Evolutionary conservation across 2,329 filamentous ascomycete species (phyloP).

Genomic region (Truncatella angustata): DNA sequence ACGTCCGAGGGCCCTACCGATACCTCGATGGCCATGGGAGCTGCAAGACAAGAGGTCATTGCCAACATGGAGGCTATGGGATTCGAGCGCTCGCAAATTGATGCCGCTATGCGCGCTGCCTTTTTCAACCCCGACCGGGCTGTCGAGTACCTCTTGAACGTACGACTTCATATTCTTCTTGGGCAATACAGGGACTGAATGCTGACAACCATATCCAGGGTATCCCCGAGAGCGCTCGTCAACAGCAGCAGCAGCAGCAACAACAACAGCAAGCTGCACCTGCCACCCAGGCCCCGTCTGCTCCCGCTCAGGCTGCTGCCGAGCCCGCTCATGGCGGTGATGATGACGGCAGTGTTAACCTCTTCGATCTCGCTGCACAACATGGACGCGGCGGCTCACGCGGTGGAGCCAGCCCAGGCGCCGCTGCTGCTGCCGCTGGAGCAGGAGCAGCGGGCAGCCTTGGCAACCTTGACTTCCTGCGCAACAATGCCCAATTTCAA

Average conservation of each 20-base stretch:
- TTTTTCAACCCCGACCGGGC: constrained; percentile 97
- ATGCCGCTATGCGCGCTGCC: constrained; percentile 91
- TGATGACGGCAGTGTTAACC: constrained; percentile 72
- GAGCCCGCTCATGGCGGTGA: constrained; percentile 44
- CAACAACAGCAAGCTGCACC: constrained; percentile 65
- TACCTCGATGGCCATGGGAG: constrained; percentile 77
- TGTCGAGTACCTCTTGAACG: constrained; percentile 90
- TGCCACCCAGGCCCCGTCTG: constrained; percentile 38
- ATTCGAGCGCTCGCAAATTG: constrained; percentile 83
- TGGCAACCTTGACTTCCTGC: constrained; percentile 86
- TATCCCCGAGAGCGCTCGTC: constrained; percentile 86
- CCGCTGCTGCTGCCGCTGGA: constrained; percentile 42
- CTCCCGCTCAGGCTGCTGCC: constrained; percentile 35
- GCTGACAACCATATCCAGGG: constrained; percentile 53
- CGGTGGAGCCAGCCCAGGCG: constrained; percentile 39
- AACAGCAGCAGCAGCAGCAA: too few species aligned
- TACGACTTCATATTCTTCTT: constrained; percentile 41
- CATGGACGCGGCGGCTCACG: constrained; percentile 51
- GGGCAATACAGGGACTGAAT: not conserved
- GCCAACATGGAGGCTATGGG: constrained; percentile 97
- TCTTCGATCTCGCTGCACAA: constrained; percentile 90
- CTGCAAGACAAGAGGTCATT: constrained; percentile 78
- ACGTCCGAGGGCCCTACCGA: constrained; percentile 45
- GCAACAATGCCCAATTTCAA: constrained; percentile 96
- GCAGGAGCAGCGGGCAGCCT: constrained; percentile 54